A percentile compares a stretch with the other conserved stretches of the same genome.
Evolutionary conservation across 805 yeast genomes (phyloP).

Genomic region (Monosporozyma solicola): DNA sequence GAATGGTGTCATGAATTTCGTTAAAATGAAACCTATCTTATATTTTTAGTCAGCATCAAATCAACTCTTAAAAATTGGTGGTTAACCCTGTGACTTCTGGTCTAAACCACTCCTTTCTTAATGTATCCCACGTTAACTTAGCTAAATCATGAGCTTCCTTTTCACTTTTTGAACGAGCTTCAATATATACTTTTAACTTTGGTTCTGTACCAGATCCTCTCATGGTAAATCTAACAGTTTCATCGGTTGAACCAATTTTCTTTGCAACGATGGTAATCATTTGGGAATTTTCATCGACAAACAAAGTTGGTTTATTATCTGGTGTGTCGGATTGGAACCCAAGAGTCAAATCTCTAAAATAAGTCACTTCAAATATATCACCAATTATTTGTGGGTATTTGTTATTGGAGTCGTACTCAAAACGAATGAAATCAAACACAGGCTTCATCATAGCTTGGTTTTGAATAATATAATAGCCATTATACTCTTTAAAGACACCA

Average conservation of each 20-base stretch:
- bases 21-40: too few species aligned
- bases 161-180: slow-evolving; percentile 49
- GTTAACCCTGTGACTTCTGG: slow-evolving; percentile 43
- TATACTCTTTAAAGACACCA: slow-evolving; percentile 78
- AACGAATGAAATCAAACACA: slow-evolving; percentile 50
- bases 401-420: slow-evolving; percentile 17
- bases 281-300: slow-evolving; percentile 64
- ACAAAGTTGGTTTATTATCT: slow-evolving; percentile 53
- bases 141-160: slow-evolving; percentile 45
- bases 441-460: slow-evolving; percentile 41
- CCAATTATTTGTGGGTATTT: slow-evolving; percentile 47
- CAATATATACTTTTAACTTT: slow-evolving; percentile 83
- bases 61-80: slow-evolving; percentile 8
- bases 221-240: slow-evolving; percentile 60
- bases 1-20: too few species aligned
- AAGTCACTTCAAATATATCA: slow-evolving; percentile 38
- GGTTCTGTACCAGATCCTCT: slow-evolving; percentile 98
- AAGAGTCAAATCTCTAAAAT: slow-evolving; percentile 76
- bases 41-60: not conserved
- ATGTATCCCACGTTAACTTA: slow-evolving; percentile 52
- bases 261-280: slow-evolving; percentile 68
- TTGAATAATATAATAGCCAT: slow-evolving; percentile 72
- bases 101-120: slow-evolving; percentile 57
- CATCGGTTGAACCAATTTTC: slow-evolving; percentile 10
- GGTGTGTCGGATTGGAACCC: slow-evolving; percentile 70